Conservation (phyloP, 2,329 filamentous ascomycete genomes). For the Claviceps pazoutovae region DNA sequence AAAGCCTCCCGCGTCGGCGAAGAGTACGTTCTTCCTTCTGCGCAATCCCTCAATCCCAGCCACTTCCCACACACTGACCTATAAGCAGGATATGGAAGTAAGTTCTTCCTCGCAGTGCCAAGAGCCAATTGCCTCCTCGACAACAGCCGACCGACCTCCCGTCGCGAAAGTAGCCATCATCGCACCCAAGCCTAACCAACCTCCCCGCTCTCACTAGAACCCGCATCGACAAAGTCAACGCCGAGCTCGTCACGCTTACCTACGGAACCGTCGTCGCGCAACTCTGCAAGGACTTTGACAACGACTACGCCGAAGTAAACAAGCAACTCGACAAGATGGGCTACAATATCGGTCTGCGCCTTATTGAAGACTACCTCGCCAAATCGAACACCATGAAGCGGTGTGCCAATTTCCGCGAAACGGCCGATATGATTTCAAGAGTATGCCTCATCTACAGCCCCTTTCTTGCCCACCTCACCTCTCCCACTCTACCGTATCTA, state of each 20-base stretch:
- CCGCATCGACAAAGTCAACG: constrained; percentile 93
- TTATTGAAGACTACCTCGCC: constrained; percentile 95
- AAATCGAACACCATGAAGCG: constrained; percentile 83
- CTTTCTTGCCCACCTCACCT: neutral
- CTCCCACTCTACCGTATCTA: neutral
- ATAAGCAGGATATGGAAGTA: constrained; percentile 77
- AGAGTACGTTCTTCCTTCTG: constrained; percentile 32
- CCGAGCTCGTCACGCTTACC: constrained; percentile 90
- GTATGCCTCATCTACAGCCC: constrained; percentile 27
- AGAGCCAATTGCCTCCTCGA: neutral
- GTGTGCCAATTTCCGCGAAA: constrained; percentile 88
- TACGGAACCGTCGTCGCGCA: constrained; percentile 97
- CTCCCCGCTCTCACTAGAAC: constrained; percentile 43
- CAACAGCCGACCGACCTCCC: neutral
- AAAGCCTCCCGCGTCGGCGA: constrained; percentile 49
- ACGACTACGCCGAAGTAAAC: constrained; percentile 90
- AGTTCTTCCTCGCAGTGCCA: constrained; percentile 24
- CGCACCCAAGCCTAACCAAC: constrained; percentile 16
- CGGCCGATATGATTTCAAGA: constrained; percentile 91
- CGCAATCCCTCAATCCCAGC: neutral
- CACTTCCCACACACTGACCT: constrained; percentile 3
- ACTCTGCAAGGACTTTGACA: constrained; percentile 90
- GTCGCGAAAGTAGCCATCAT: neutral
- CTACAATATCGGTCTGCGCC: constrained; percentile 88
- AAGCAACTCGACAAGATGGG: constrained; percentile 98